Conservation (phyloP, 169 alveolate genomes). For the Eimeria sp. region DNA sequence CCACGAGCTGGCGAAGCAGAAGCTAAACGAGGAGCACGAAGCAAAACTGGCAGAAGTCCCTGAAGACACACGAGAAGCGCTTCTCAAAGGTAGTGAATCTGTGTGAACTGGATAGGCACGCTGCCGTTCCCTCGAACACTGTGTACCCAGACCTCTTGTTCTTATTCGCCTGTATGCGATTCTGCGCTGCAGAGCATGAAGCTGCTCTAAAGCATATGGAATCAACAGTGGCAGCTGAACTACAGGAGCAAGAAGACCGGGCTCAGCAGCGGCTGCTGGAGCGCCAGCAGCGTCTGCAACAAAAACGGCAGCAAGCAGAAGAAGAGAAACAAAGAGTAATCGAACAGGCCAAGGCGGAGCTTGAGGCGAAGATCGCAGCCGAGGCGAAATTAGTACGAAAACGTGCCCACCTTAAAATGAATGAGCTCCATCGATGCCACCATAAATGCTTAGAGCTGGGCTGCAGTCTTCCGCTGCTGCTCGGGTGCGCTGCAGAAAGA, state of each 20-base stretch:
- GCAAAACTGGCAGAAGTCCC: conserved; percentile 29
- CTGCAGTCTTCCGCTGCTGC: not conserved
- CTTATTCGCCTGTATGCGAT: not conserved
- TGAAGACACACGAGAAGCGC: conserved; percentile 17
- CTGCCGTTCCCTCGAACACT: not conserved
- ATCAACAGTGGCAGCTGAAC: conserved; percentile 31
- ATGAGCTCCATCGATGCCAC: not conserved
- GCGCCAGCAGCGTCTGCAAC: conserved; percentile 38
- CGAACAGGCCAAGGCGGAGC: conserved; percentile 60
- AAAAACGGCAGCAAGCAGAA: conserved; percentile 51
- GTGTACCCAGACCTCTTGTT: not conserved
- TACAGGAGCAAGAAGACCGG: conserved; percentile 35
- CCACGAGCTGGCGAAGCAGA: conserved; percentile 39
- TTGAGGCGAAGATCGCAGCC: conserved; percentile 29
- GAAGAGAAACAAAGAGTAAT: conserved; percentile 29
- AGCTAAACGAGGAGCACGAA: conserved; percentile 35
- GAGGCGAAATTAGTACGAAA: conserved; percentile 7
- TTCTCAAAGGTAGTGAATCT: conserved; percentile 4
- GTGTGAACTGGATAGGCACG: not conserved
- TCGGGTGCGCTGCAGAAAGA: conserved; percentile 11
- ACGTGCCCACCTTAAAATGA: not conserved
- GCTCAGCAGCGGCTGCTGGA: conserved; percentile 38
- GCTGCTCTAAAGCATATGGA: conserved; percentile 48
- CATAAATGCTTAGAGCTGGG: not conserved
- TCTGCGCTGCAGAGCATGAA: conserved; percentile 40